Evolutionary conservation across 305 asterid species (phyloP).

Genomic region (Rubia tinctorum): DNA sequence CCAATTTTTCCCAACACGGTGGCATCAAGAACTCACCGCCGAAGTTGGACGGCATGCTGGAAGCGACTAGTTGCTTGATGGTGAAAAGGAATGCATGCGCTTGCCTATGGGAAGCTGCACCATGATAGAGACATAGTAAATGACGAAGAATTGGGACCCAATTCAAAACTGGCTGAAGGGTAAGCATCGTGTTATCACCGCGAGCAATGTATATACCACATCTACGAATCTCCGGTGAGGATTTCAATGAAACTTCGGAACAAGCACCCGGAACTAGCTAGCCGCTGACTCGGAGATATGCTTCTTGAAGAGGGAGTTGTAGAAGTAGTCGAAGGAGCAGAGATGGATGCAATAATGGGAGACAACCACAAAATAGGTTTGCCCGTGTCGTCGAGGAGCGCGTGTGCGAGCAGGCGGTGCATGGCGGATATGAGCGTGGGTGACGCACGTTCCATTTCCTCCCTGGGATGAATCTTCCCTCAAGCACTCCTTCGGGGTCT

Average conservation of each 20-base stretch:
- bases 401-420: constrained; percentile 78
- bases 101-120: too few species aligned
- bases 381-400: constrained; percentile 65
- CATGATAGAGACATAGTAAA: too few species aligned
- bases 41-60: too few species aligned
- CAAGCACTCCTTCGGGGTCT: constrained; percentile 33
- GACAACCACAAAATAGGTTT: constrained; percentile 69
- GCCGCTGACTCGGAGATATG: constrained; percentile 12
- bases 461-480: constrained; percentile 28
- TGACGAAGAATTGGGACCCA: constrained; percentile 76
- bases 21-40: too few species aligned
- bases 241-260: constrained; percentile 72
- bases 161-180: constrained; percentile 51
- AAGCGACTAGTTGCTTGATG: too few species aligned
- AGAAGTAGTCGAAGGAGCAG: constrained; percentile 54
- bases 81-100: too few species aligned
- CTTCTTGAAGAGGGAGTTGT: constrained; percentile 40
- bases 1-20: too few species aligned
- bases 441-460: constrained; percentile 39
- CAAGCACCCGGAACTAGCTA: constrained; percentile 9
- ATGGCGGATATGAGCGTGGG: constrained; percentile 82
- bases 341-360: constrained; percentile 80
- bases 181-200: constrained; percentile 55
- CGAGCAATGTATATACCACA: constrained; percentile 67
- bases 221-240: constrained; percentile 46